Base-by-base conservation (phyloP, 495 filamentous ascomycete genomes). In the Terfezia claveryi region DNA sequence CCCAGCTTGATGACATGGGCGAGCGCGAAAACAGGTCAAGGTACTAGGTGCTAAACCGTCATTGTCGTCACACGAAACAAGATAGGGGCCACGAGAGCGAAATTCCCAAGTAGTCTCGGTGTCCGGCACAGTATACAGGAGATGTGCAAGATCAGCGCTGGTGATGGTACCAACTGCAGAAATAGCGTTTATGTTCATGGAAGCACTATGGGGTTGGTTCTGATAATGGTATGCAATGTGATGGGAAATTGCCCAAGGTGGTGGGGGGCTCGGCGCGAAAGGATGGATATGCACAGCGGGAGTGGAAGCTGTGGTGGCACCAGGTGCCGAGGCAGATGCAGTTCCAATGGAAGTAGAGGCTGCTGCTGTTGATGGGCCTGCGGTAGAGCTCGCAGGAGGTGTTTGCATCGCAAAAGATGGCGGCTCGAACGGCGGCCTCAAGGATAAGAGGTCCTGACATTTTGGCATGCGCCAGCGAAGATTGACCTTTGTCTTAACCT, bases 51-150 rank as follows among this genome's bases (percentile, higher is more conserved):
- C 54, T 11, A 51, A 12, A 6, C 55, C 55, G 38, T 53, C 55
- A 20, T 64, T 64, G 20, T 64, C 62, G 23, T 64, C 62, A 17
- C 62, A 61, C 14, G 58, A 49, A 17, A 64, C 23, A 46, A 64
- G 55, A 36, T 64, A 53, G 53, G 55, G 37, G 8, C 61, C 62
- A n/a, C 62, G 60, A 38, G 57, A 61, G 38, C 49, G 63, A 36
- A 64, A 64, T 12, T 64, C 62, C 62, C 62, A 64, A 23, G 52
- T 61, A n/a, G 55, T 14, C 10, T 63, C 54, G 9, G 7, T 32
- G 27, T 6, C 37, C 12, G 17, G 49, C 10, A 55, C 54, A 2
- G 59, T 54, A 16, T 62, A 60, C 57, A 52, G 59, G 36, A 55
- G 53, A 3, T 37, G 38, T 36, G 58, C 60, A 9, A 5, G 17